Base-by-base conservation (phyloP, 23 red algal species). In the Gracilaria gracilis region DNA sequence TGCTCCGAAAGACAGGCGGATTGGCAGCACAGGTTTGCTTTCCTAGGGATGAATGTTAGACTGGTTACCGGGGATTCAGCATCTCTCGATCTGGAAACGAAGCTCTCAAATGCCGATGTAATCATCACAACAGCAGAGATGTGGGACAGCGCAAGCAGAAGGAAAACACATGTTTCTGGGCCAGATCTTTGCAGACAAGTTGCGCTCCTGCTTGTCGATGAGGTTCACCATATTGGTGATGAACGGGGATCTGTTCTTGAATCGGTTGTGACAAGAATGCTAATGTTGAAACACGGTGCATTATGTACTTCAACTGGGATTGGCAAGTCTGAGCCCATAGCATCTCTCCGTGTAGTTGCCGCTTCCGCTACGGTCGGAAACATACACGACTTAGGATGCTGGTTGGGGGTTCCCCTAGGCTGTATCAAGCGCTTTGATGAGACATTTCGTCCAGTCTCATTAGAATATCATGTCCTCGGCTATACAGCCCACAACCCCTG, bases 221-320 rank as follows among this genome's bases (percentile, higher is more conserved):
- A 95, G 82, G 85, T 95, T n/a, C 93, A 95, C 35, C 79, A 78
- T 29, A 54, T 95, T 55, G 82, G 79, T 25, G 87, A 95, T 19
- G 17, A 49, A 65, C 87, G 93, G 34, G 93, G 93, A 67, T 16
- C 57, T 61, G 66, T 87, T 3, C 31, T 92, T n/a, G 93, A 95
- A 39, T 87, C 93, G 20, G 85, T 95, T 25, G 70, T 95, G 48
- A 85, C 93, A n/a, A 34, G 93, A 46, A 95, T 95, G 85, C 34
- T 87, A 17, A 40, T 89, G 25, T 32, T 88, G 13, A 64, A 42
- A 2, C 19, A 37, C 11, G 46, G 46, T n/a, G 69, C 69, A 46
- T 75, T 8, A 11, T 12, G 17, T 9, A 75, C 17, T 23, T 40
- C n/a, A 7, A 12, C 24, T 12, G 19, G 12, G 8, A 36, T 24